A percentile compares a stretch with the other conserved stretches of the same genome.
Evolutionary conservation across 2,329 filamentous ascomycete species (phyloP).

Genomic region (Cytospora mali): DNA sequence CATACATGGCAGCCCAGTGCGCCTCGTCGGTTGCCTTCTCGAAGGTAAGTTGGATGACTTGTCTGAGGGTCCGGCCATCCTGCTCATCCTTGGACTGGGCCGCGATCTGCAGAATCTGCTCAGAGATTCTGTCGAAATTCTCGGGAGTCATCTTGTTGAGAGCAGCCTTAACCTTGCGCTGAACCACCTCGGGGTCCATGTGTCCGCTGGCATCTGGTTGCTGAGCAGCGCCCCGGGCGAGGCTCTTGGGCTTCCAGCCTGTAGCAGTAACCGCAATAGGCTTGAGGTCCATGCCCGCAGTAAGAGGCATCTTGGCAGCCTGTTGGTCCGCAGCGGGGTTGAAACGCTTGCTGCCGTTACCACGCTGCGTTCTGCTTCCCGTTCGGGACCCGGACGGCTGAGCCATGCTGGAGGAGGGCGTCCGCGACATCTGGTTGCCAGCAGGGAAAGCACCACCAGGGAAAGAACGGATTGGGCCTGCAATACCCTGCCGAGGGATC

Average conservation of each 20-base stretch:
- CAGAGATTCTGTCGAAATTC: conserved; percentile 95
- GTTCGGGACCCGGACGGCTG: conserved; percentile 68
- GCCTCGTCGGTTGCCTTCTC: conserved; percentile 99
- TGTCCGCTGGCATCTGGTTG: conserved; percentile 48
- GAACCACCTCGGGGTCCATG: conserved; percentile 89
- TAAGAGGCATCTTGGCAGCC: conserved; percentile 85
- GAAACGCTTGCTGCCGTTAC: conserved; percentile 65
- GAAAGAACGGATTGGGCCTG: conserved; percentile 62
- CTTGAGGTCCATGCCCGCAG: conserved; percentile 78
- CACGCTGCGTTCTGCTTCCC: conserved; percentile 59
- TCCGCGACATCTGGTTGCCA: conserved; percentile 65
- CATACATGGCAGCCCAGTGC: conserved; percentile 99
- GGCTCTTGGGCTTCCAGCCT: conserved; percentile 87
- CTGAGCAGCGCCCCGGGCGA: conserved; percentile 43
- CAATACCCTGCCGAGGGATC: conserved; percentile 51
- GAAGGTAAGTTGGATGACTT: conserved; percentile 98
- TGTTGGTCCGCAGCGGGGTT: conserved; percentile 63
- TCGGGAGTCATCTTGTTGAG: conserved; percentile 99
- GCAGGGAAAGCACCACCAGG: conserved; percentile 67
- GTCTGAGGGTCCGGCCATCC: conserved; percentile 90
- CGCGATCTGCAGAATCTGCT: conserved; percentile 90
- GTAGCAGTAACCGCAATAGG: conserved; percentile 70
- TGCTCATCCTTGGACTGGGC: conserved; percentile 93
- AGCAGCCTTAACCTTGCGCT: conserved; percentile 97
- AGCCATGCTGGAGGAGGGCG: conserved; percentile 59